Evolutionary conservation across 129 eudicot genomes (phyloP).

Genomic region (Flaveria bidentis): DNA sequence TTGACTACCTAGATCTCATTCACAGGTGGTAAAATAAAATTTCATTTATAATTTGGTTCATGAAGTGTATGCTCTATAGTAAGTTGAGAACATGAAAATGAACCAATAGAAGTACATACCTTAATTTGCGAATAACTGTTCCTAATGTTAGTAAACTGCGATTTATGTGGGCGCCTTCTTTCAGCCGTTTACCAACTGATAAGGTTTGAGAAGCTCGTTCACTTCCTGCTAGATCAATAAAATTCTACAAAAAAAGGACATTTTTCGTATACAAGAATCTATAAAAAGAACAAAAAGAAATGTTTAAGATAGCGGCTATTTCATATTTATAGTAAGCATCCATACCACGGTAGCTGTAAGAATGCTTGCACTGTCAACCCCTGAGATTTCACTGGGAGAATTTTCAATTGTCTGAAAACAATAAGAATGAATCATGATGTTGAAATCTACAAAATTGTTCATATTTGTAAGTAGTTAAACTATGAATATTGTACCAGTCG

Average conservation of each 20-base stretch:
- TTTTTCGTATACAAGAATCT: not conserved
- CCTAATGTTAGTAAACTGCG: conserved; percentile 44
- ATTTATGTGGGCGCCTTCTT: conserved; percentile 45
- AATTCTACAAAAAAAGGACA: conserved; percentile 35
- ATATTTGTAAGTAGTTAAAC: not conserved
- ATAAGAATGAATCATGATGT: not conserved
- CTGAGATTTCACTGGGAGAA: conserved; percentile 50
- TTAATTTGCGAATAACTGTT: conserved; percentile 45
- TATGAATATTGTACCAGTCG: conserved; percentile 60
- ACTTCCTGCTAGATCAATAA: conserved; percentile 46
- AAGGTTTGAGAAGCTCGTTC: conserved; percentile 41
- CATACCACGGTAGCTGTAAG: conserved; percentile 87
- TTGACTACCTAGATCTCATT: not conserved
- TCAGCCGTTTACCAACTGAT: conserved; percentile 35
- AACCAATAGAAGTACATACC: conserved; percentile 23
- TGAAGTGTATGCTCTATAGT: not conserved
- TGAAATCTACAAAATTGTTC: not conserved
- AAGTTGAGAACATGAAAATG: not conserved
- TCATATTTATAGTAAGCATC: not conserved
- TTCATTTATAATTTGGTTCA: not conserved
- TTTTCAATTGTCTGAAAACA: conserved; percentile 78
- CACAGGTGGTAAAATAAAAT: too few species aligned
- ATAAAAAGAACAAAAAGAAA: not conserved
- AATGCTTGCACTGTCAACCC: conserved; percentile 56
- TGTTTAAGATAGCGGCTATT: not conserved